Evolutionary conservation across 805 yeast genomes (phyloP), one percentile per base, ranked within the genome.

Genomic region (Maudiozyma turicensis): DNA sequence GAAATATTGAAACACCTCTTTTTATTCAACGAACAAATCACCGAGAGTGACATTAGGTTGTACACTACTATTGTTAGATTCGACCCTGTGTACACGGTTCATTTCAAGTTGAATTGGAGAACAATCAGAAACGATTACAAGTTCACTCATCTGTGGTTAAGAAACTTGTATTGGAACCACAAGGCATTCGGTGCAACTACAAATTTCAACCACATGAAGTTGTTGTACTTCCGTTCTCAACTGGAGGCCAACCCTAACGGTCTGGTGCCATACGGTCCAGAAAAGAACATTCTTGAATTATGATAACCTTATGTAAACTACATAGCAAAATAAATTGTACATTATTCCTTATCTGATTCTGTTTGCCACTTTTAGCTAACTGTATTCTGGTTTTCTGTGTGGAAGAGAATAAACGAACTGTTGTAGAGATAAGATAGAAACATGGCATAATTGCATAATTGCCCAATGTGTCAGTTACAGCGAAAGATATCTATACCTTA

Each of bases 41-140:
- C 96, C 1, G 96, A 91, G 69, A 93, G 95, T 8, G 98, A 90
- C 65, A 72, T 90, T 50, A 75, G 97, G 53, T 76, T 90, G 46
- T 90, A 69, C 70, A 80, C 96, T 28, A 90, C 97, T 2, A 81
- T 90, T 51, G 73, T 88, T 41, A 78, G 98, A 58, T 90, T 91
- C 60, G 97, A 90, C 65, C 84, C 93, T 1, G 95, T 88, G 26
- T 90, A 91, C 63, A 90, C 84, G 48, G 95, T 88, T 66, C 97
- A 90, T 66, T 91, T 90, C 78, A 91, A 90, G 70, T 85, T 95
- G 66, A 90, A 91, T 67, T 65, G 86, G 51, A 81, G 81, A 46
- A 83, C 81, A 73, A 84, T 90, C 59, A 78, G 96, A 62, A 62
- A 57, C 40, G 85, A 86, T 55, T 91, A 78, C 65, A 96, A 96